A percentile compares a stretch with the other conserved stretches of the same genome.
These are phyloP conservation scores for Aspergillus sp. DNA, from an alignment of 2,329 filamentous ascomycete species.

Conservation along the genomic window DNA sequence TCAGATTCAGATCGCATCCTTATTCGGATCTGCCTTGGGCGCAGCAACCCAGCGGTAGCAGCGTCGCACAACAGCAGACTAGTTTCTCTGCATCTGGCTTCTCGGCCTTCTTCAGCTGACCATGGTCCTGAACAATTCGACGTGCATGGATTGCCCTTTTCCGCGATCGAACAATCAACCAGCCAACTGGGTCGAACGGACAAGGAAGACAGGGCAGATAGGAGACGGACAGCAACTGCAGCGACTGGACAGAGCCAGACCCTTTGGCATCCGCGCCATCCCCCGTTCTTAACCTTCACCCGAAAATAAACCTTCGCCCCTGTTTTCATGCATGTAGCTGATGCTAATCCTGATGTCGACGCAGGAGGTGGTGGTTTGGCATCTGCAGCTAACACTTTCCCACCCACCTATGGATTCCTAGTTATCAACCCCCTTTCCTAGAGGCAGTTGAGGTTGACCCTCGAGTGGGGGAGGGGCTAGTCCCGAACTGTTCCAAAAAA, in stretches of 20 bases:
- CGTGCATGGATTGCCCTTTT: too few species aligned
- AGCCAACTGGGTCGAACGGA: not conserved
- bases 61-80: not conserved
- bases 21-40: constrained; percentile 2
- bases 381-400: not conserved
- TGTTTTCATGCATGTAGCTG: not conserved
- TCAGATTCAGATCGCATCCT: not conserved
- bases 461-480: too few species aligned
- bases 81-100: not conserved
- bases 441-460: too few species aligned
- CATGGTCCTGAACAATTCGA: not conserved
- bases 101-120: not conserved
- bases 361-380: not conserved
- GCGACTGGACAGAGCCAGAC: too few species aligned
- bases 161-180: not conserved
- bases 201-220: not conserved
- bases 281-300: too few species aligned
- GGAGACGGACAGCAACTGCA: too few species aligned
- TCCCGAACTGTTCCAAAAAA: too few species aligned
- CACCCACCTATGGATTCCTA: too few species aligned
- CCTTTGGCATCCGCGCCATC: not conserved
- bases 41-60: not conserved
- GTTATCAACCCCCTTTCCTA: too few species aligned
- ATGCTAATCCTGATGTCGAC: not conserved
- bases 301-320: not conserved